These are phyloP conservation scores for Neodidymelliopsis sp. DNA, from an alignment of 2,329 filamentous ascomycete genomes.

Conservation along the genomic window DNA sequence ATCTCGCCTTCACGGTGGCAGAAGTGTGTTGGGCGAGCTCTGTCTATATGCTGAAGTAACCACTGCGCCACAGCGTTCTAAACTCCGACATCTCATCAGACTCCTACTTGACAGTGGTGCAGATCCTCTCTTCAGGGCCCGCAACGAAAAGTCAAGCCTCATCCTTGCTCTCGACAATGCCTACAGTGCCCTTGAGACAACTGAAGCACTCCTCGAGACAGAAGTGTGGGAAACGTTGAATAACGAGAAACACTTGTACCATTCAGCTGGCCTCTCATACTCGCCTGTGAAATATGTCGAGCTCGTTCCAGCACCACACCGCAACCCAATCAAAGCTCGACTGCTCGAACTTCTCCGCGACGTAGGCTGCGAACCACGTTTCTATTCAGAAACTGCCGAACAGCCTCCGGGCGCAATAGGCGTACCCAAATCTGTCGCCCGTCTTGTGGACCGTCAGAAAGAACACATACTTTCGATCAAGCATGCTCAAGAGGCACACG, in stretches of 20 bases:
- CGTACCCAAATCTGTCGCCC: constrained; percentile 36
- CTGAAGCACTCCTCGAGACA: constrained; percentile 66
- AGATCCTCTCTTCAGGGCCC: constrained; percentile 62
- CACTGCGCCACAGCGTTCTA: constrained; percentile 41
- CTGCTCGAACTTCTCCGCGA: constrained; percentile 43
- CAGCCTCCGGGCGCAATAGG: constrained; percentile 48
- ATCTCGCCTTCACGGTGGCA: constrained; percentile 67
- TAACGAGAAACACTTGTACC: constrained; percentile 59
- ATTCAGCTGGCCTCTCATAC: constrained; percentile 63
- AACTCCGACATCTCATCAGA: constrained; percentile 57
- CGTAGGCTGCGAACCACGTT: constrained; percentile 43
- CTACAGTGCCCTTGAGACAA: constrained; percentile 61
- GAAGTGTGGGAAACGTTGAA: constrained; percentile 72
- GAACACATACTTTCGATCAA: constrained; percentile 39
- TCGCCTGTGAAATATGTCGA: constrained; percentile 70
- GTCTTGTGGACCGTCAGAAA: constrained; percentile 42
- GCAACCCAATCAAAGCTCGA: constrained; percentile 24
- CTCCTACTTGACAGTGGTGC: constrained; percentile 65
- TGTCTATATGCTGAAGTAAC: constrained; percentile 64
- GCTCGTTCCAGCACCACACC: constrained; percentile 30
- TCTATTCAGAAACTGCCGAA: constrained; percentile 47
- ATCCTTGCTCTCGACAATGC: constrained; percentile 67
- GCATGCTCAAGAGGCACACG: constrained; percentile 37
- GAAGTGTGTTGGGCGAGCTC: constrained; percentile 69
- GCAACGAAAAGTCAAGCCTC: constrained; percentile 65